Evolutionary conservation across 2,329 filamentous ascomycete species (phyloP), one percentile per base, ranked within the genome.

Genomic region (Diplodia sapinea): DNA sequence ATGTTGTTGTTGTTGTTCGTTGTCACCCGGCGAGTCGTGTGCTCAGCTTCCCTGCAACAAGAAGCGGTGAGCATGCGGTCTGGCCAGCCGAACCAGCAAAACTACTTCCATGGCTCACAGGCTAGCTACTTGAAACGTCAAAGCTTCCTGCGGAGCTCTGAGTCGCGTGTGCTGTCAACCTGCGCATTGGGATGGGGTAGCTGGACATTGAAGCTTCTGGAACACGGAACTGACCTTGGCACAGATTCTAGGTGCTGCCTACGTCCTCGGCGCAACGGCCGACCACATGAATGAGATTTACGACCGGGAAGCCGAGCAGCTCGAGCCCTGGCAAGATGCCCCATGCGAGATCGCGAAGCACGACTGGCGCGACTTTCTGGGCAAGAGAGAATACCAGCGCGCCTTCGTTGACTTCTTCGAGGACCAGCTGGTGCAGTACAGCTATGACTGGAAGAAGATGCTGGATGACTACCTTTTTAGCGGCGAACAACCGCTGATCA

Each of bases 321-420:
- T 97, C 13, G 92, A 94, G 71, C 85, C 88, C 29, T 99, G 95
- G 95, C 79, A 82, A 65, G 89, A 94, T 71, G 93, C 94, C 1
- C 95, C 95, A 0, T 88, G 89, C 4, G 95, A 99, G 79, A 87
- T 99, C 63, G 87, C 88, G 20, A 85, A 89, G 70, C 85, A 90
- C 67, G 95, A 99, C 77, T 99, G 95, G 94, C 85, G 89, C 70
- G 90, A 94, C 68, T 95, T 88, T 73, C 78, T 97, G 38, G 94
- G 94, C 26, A 88, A 93, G 76, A 86, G 85, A 77, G 82, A 87
- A 84, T 97, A 96, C 75, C 93, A 99, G 79, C 87, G 94, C 69
- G 94, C 93, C 0, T 99, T 90, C 75, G 84, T 99, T 67, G 94
- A 99, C 77, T 98, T 95, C 77, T 98, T 96, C 75, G 95, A 99